phyloP scores from a whole-genome alignment of 768 basidiomycete species.

The Termitomyces eurrhizus region DNA sequence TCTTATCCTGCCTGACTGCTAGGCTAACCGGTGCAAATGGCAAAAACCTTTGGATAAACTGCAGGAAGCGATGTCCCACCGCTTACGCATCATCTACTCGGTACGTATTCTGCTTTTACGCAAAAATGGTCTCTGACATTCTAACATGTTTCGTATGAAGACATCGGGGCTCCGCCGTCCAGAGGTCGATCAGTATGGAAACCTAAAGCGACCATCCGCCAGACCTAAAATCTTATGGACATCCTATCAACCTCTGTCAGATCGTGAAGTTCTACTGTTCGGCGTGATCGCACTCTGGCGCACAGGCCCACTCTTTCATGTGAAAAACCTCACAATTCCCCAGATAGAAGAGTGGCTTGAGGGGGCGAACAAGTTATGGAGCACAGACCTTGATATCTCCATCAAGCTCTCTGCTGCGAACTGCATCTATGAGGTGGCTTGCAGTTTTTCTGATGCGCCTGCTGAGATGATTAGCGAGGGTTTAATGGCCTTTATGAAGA shows the following conservation, averaged over 20 bases:
- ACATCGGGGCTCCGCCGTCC: constrained; percentile 47
- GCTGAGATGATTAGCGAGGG: constrained; percentile 26
- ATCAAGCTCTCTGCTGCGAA: constrained; percentile 60
- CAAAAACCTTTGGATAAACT: constrained; percentile 52
- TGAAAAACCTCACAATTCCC: constrained; percentile 36
- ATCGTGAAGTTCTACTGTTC: constrained; percentile 67
- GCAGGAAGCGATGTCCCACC: constrained; percentile 37
- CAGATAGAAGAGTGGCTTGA: constrained; percentile 46
- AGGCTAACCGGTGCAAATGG: constrained; percentile 50
- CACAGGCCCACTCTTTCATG: constrained; percentile 48
- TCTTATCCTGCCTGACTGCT: not conserved
- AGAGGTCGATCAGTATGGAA: constrained; percentile 59
- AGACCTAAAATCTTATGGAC: constrained; percentile 62
- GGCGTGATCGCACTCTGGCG: constrained; percentile 72
- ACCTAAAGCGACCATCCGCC: constrained; percentile 44
- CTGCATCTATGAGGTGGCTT: constrained; percentile 42
- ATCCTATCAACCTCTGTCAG: constrained; percentile 52
- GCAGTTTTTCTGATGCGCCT: constrained; percentile 40
- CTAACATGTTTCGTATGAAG: constrained; percentile 25
- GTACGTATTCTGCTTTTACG: constrained; percentile 29
- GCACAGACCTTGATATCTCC: constrained; percentile 55
- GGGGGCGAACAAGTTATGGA: constrained; percentile 52
- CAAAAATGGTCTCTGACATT: not conserved
- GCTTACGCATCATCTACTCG: constrained; percentile 54
- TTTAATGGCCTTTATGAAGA: constrained; percentile 40